A percentile compares a stretch with the other conserved stretches of the same genome.
These are phyloP conservation scores for Penicillium longicatenatum DNA, from an alignment of 495 filamentous ascomycete genomes.

Conservation along the genomic window DNA sequence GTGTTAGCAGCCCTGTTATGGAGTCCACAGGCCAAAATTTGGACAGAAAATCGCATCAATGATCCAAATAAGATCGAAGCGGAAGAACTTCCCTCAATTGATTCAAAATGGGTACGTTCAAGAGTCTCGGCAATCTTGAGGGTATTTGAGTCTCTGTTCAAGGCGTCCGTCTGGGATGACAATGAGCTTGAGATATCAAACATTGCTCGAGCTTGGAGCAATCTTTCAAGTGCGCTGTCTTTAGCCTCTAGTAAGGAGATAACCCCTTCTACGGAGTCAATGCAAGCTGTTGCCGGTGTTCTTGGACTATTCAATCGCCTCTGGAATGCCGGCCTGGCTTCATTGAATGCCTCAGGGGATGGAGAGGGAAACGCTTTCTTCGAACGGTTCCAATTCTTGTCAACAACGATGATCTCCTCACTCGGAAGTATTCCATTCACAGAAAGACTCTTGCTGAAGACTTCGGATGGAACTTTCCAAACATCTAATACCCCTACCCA, in stretches of 20 bases:
- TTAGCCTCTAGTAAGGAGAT: constrained; percentile 86
- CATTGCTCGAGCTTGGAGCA: constrained; percentile 65
- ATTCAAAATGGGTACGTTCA: constrained; percentile 85
- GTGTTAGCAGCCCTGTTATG: constrained; percentile 72
- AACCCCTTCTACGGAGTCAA: constrained; percentile 80
- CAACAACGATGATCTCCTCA: constrained; percentile 61
- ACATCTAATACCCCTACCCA: constrained; percentile 51
- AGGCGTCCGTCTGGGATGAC: constrained; percentile 54
- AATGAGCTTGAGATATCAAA: constrained; percentile 43
- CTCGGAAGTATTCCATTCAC: constrained; percentile 77
- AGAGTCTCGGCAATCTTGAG: constrained; percentile 61
- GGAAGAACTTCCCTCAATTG: constrained; percentile 75
- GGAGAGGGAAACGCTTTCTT: constrained; percentile 51
- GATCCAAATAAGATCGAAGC: constrained; percentile 56
- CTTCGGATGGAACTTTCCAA: constrained; percentile 44
- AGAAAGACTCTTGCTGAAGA: constrained; percentile 63
- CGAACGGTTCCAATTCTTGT: constrained; percentile 58
- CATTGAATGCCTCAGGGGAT: constrained; percentile 37
- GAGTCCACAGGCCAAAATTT: constrained; percentile 62
- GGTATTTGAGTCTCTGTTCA: constrained; percentile 65
- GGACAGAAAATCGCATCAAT: constrained; percentile 71
- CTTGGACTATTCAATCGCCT: constrained; percentile 66
- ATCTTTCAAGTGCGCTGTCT: constrained; percentile 67
- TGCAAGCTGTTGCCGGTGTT: constrained; percentile 72
- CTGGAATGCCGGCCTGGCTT: constrained; percentile 55